A percentile compares a stretch with the other conserved stretches of the same genome.
These are phyloP conservation scores for Cucurbita ficifolia DNA, from an alignment of 306 rosid genomes.

Conservation along the genomic window DNA sequence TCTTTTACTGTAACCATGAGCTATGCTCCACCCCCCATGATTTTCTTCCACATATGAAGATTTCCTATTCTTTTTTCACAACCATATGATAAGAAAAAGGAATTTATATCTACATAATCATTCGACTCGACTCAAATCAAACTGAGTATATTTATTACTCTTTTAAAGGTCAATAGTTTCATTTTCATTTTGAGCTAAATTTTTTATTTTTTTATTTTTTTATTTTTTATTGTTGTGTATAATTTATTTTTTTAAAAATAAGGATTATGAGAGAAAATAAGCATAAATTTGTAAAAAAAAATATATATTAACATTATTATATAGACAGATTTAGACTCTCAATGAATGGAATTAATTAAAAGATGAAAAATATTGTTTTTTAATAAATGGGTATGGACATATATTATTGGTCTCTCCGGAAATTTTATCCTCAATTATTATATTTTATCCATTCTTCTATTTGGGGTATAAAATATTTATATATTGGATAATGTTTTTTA, in stretches of 20 bases:
- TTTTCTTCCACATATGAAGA: neutral
- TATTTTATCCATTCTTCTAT: too few relatives aligned
- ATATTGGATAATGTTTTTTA: neutral
- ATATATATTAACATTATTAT: neutral
- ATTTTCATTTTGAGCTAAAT: too few relatives aligned
- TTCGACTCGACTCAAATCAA: neutral
- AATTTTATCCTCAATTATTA: too few relatives aligned
- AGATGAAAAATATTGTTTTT: too few relatives aligned
- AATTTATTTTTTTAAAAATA: too few relatives aligned
- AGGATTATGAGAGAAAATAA: too few relatives aligned
- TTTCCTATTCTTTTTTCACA: neutral
- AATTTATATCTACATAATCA: neutral
- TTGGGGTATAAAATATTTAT: neutral
- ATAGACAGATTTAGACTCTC: neutral
- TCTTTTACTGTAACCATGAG: neutral
- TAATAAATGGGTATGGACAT: too few relatives aligned
- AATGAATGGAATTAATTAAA: neutral
- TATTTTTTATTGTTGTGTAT: too few relatives aligned
- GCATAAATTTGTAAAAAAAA: too few relatives aligned
- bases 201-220: too few relatives aligned
- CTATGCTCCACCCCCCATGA: neutral
- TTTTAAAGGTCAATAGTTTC: neutral
- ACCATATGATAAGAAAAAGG: neutral
- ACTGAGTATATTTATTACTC: too few relatives aligned
- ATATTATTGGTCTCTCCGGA: too few relatives aligned